Evolutionary conservation across 345 rosid genomes (phyloP), one percentile per base, ranked within the genome.

Genomic region (Boechera stricta): DNA sequence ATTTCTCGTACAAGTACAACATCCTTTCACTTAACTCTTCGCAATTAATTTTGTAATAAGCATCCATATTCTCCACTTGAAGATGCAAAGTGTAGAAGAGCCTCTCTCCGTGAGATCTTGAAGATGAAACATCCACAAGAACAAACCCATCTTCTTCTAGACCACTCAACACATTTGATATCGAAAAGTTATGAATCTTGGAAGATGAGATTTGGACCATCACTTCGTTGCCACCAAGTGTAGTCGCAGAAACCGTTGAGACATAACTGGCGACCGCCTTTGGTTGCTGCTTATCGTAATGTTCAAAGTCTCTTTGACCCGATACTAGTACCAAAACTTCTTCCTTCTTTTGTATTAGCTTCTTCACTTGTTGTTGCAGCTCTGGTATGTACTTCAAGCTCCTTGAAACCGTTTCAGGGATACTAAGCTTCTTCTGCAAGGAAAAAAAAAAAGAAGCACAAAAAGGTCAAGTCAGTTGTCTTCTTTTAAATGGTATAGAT

Each of bases 311-410:
- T 58, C 73, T 54, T 72, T 59, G 73, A 74, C 67, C 59, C 0
- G 80, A 64, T 24, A 84, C 57, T 48, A 18, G 77, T 11, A 82
- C 48, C 55, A 87, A 51, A 15, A 89, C 76, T 15, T 85, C 85
- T 57, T 87, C 82, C 56, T 87, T 89, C 73, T 75, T 84, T 4
- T 81, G 64, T 39, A 18, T 18, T 36, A 80, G 26, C 38, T 31
- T 80, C 77, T 87, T 82, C 71, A 84, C 82, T 72, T 85, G 63
- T 1, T 71, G 67, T 52, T 83, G 81, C 26, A 87, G 52, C 59
- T 87, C 88, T 1, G 91, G 93, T 70, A 89, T 87, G 75, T 87
- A 87, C 65, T 76, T 79, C 10, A 87, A 67, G 44, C 77, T 83
- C 5, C 67, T 45, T 0, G 88, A 83, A 54, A 86, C 74, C 16